A percentile compares a stretch with the other conserved stretches of the same genome.
Conservation (phyloP, 305 asterid genomes). For the Petunia hybrid region DNA sequence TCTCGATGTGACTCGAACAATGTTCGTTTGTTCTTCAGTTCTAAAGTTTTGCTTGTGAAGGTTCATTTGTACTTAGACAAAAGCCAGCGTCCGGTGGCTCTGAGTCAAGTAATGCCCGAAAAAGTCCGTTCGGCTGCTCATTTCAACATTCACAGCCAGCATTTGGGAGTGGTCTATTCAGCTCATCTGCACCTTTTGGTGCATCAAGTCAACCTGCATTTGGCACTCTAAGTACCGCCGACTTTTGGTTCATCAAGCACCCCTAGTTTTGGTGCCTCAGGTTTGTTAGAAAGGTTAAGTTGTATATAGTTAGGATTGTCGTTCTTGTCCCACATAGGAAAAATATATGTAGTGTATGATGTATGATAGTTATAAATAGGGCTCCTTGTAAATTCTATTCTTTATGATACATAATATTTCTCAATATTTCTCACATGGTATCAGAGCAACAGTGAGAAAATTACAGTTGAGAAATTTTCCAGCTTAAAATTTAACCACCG, state of each 20-base stretch:
- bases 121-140: conserved; percentile 93
- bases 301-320: too few species aligned
- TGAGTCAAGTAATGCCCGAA: conserved; percentile 74
- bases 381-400: too few species aligned
- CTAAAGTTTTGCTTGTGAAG: conserved; percentile 43
- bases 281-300: too few species aligned
- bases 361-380: too few species aligned
- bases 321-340: too few species aligned
- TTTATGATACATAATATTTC: too few species aligned
- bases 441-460: too few species aligned
- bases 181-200: conserved; percentile 37
- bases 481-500: too few species aligned
- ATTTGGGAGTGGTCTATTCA: conserved; percentile 73
- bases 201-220: conserved; percentile 83
- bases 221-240: conserved; percentile 48
- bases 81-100: conserved; percentile 91
- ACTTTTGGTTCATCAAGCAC: conserved; percentile 67
- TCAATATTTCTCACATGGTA: too few species aligned
- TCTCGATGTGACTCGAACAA: background rate
- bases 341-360: too few species aligned
- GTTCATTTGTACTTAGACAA: conserved; percentile 81
- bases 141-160: conserved; percentile 96
- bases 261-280: conserved; percentile 71
- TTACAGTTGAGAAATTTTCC: too few species aligned
- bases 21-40: conserved; percentile 4